A percentile compares a stretch with the other conserved stretches of the same genome.
Evolutionary conservation across 176 grass and related monocot species (phyloP).

Genomic region (Poa annua): DNA sequence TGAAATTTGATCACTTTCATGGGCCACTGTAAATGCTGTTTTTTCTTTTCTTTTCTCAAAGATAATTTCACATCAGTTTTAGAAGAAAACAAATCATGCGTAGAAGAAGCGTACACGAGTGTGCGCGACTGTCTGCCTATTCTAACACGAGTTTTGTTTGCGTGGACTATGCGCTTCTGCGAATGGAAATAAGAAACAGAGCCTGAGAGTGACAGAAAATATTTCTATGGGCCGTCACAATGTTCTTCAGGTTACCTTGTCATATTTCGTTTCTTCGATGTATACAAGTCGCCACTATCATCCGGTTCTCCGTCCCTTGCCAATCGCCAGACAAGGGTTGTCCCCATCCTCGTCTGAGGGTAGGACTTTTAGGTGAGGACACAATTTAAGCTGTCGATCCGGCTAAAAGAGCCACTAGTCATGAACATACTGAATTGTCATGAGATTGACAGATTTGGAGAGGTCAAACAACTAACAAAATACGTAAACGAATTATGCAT

Average conservation of each 20-base stretch:
- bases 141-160: background rate
- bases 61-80: too few species aligned
- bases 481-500: background rate
- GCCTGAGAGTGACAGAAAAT: background rate
- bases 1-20: background rate
- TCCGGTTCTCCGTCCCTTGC: background rate
- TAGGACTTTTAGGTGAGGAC: background rate
- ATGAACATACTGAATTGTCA: background rate
- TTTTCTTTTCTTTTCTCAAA: background rate
- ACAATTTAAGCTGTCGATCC: background rate
- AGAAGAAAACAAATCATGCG: background rate
- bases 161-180: background rate
- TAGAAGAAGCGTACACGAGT: background rate
- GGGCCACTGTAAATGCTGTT: background rate
- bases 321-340: background rate
- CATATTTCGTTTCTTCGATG: background rate
- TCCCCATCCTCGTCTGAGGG: background rate
- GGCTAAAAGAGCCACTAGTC: background rate
- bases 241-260: background rate
- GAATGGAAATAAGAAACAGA: background rate
- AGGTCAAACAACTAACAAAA: background rate
- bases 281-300: background rate
- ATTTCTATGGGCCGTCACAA: background rate
- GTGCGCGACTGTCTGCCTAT: background rate
- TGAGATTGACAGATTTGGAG: background rate